phyloP scores from a whole-genome alignment of 208 protist genomes.

The Entamoeba dispar region DNA sequence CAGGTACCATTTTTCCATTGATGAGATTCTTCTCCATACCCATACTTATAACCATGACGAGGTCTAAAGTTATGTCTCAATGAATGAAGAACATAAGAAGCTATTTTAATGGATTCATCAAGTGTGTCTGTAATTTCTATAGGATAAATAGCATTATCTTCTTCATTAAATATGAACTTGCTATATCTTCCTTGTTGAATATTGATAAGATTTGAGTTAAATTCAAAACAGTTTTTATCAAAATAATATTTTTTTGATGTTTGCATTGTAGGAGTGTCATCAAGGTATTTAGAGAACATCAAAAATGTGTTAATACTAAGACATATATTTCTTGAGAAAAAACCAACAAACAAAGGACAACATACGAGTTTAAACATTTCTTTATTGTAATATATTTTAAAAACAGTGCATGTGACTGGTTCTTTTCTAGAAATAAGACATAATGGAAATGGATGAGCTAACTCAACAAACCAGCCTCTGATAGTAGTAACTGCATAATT shows the following conservation, averaged over 20 bases:
- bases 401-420: background rate
- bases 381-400: background rate
- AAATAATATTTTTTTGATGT: background rate
- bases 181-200: background rate
- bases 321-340: background rate
- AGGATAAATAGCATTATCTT: background rate
- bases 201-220: background rate
- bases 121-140: background rate
- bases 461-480: background rate
- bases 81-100: background rate
- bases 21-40: background rate
- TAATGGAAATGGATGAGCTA: background rate
- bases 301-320: background rate
- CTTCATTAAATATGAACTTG: background rate
- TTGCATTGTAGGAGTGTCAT: background rate
- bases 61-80: background rate
- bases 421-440: background rate
- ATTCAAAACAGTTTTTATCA: background rate
- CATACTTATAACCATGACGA: background rate
- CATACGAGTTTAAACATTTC: background rate
- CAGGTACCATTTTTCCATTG: background rate
- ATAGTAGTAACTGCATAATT: background rate
- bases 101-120: background rate
- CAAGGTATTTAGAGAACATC: background rate
- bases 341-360: background rate